These are phyloP conservation scores for Thalassiosira exigua DNA, from an alignment of 352 stramenopile species.

Conservation along the genomic window DNA sequence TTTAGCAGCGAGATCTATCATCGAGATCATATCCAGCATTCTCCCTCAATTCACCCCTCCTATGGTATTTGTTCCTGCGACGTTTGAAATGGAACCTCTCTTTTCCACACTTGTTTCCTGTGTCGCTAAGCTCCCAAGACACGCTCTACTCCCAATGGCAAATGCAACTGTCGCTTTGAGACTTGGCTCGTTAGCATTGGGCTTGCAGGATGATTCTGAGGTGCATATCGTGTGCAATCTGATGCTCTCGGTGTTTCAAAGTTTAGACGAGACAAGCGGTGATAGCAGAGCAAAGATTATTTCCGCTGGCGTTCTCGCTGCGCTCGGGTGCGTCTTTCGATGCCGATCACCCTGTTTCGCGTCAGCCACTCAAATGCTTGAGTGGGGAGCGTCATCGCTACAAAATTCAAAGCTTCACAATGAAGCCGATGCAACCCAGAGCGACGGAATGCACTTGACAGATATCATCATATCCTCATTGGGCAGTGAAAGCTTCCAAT, in stretches of 20 bases:
- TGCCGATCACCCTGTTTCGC: constrained; percentile 20
- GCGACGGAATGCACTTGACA: constrained; percentile 29
- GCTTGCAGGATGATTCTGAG: constrained; percentile 39
- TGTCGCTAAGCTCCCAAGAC: background rate
- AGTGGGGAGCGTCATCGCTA: constrained; percentile 20
- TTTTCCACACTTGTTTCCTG: constrained; percentile 26
- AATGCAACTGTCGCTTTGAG: constrained; percentile 26
- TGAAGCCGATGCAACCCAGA: background rate
- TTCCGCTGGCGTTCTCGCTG: constrained; percentile 32
- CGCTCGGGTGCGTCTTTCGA: constrained; percentile 43
- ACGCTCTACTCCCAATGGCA: constrained; percentile 18
- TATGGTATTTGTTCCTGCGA: background rate
- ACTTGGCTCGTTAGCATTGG: constrained; percentile 43
- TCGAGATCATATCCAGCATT: background rate
- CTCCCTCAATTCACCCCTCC: constrained; percentile 30
- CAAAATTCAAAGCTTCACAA: too few relatives aligned
- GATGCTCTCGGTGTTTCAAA: constrained; percentile 1
- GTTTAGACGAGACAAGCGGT: background rate
- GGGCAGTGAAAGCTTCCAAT: constrained; percentile 6
- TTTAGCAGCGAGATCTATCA: constrained; percentile 11
- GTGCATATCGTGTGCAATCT: constrained; percentile 30
- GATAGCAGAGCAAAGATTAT: background rate
- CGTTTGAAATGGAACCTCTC: constrained; percentile 45
- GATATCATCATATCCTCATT: constrained; percentile 29
- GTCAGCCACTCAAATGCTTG: constrained; percentile 4